Base-by-base conservation (phyloP, 495 filamentous ascomycete genomes). In the Penicillium roqueforti region DNA sequence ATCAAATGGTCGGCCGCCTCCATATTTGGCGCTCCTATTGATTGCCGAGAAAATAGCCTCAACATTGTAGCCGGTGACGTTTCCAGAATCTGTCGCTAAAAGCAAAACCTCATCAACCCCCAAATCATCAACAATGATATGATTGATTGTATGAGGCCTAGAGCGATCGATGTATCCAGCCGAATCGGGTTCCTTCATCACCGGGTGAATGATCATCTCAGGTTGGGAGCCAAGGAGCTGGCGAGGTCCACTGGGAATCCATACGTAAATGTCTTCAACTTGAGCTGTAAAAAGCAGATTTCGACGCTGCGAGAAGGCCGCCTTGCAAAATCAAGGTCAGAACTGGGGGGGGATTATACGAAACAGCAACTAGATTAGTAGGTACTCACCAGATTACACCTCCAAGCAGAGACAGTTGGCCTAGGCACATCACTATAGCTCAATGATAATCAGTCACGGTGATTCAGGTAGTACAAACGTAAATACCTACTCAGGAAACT, bases 261-360 rank as follows among this genome's bases (percentile, higher is more conserved):
- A 93, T 49, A 95, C 80, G 57, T 89, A 79, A 8, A 98, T 86
- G 39, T 82, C 71, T 38, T 84, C 78, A 23, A 70, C 64, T 57
- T 85, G 87, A n/a, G 90, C 92, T 8, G 85, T 78, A 61, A 96
- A 92, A 49, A 90, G 85, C 26, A 95, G 75, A 54, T 87, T 86
- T 18, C 77, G 74, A 22, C 72, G 68, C 45, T 83, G 80, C 5
- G 82, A 85, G 6, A 82, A 66, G 14, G 76, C 82, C 49, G 74
- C 76, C 79, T 80, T 49, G 19, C 14, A 13, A 26, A 46, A 18
- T 36, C 54, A 43, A 55, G 37, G 39, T 25, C 20, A 47, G 28
- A 18, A 14, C 18, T 6, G 37, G 19, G 14, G 46, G 25, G 19
- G 18, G 18, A 38, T 23, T n/a, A 7, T 2, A 18, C 36, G 18